Evolutionary conservation across 192 early-diverging fungal genomes (phyloP), one percentile per base, ranked within the genome.

Genomic region (Hyaloraphidium curvatum): DNA sequence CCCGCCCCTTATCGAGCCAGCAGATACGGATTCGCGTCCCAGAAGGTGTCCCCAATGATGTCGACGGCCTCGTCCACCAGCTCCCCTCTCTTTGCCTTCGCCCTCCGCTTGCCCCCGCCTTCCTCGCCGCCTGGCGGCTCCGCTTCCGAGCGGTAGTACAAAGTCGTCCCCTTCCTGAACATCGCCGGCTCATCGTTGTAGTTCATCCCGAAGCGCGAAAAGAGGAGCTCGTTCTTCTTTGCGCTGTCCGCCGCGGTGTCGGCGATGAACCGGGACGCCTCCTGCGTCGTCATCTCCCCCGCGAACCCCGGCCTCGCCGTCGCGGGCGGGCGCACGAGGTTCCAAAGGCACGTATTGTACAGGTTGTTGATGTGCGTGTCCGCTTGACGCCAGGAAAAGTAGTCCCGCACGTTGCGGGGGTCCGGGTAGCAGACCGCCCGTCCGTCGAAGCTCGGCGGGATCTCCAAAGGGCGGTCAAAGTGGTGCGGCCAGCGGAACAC

Each of bases 261-360:
- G 5, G 50, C 14, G 23, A 48, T 14, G 23, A 48, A 25, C 5
- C 5, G 7, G 7, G 14, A 14, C 4, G 43, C 43, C 19, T 48
- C 43, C 17, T 37, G 35, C 14, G 23, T 48, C 17, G 43, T 5
- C 23, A 25, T 48, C 17, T 14, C 14, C 17, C 14, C 7, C 19
- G 14, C 4, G 43, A 48, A 48, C 25, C 19, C 43, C 7, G 43
- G 43, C 7, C 9, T 25, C 17, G 16, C 50, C 7, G 5, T 25
- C 17, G 16, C 50, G 25, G 52, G 29, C 50, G 66, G 63, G 39
- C 61, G 64, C 1, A 95, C 91, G 30, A 97, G 62, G 7, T 75
- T 66, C 91, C 91, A 95, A 62, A 93, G 95, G 4, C 79, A 75
- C 1, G 94, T 97, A 65, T 97, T 97, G 69, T 94, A 97, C 55